These are phyloP conservation scores for Mycena crocata DNA, from an alignment of 768 basidiomycete genomes.

Conservation along the genomic window DNA sequence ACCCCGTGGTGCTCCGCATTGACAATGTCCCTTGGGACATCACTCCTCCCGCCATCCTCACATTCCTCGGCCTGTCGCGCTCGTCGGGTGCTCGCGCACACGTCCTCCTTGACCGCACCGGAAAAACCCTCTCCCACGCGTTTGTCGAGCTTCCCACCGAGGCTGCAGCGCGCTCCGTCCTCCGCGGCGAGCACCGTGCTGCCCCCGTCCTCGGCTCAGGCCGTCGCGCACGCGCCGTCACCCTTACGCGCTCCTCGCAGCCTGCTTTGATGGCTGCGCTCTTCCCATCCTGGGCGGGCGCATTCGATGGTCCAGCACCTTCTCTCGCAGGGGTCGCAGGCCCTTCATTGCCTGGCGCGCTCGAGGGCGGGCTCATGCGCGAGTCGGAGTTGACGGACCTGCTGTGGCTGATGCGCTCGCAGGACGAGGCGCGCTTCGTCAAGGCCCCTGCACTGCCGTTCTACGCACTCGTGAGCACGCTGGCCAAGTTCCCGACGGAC, in stretches of 20 bases:
- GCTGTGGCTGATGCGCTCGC: conserved; percentile 77
- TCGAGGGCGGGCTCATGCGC: conserved; percentile 75
- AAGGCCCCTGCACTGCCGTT: conserved; percentile 88
- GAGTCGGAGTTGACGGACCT: conserved; percentile 76
- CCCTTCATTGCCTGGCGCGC: conserved; percentile 66
- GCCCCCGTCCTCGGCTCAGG: conserved; percentile 81
- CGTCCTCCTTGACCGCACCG: conserved; percentile 82
- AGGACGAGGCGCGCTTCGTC: conserved; percentile 88
- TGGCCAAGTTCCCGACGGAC: conserved; percentile 84
- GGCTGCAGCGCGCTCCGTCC: conserved; percentile 71
- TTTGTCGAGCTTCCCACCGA: conserved; percentile 79
- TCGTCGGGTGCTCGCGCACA: conserved; percentile 75
- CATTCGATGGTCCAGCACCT: conserved; percentile 75
- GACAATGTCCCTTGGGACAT: conserved; percentile 96
- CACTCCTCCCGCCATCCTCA: conserved; percentile 76
- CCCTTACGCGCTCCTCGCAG: conserved; percentile 82
- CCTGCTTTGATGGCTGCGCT: conserved; percentile 88
- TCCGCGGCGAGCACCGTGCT: conserved; percentile 61
- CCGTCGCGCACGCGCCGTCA: conserved; percentile 84
- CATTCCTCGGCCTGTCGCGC: conserved; percentile 80
- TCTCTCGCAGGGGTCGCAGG: conserved; percentile 73
- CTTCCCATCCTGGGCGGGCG: conserved; percentile 85
- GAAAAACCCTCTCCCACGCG: conserved; percentile 88
- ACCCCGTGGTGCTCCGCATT: conserved; percentile 78
- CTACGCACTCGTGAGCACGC: conserved; percentile 78